Percentiles rank a stretch among this genome's conserved stretches.
These are phyloP conservation scores for Fusarium fracticaudum DNA, from an alignment of 2,329 filamentous ascomycete genomes.

Conservation along the genomic window DNA sequence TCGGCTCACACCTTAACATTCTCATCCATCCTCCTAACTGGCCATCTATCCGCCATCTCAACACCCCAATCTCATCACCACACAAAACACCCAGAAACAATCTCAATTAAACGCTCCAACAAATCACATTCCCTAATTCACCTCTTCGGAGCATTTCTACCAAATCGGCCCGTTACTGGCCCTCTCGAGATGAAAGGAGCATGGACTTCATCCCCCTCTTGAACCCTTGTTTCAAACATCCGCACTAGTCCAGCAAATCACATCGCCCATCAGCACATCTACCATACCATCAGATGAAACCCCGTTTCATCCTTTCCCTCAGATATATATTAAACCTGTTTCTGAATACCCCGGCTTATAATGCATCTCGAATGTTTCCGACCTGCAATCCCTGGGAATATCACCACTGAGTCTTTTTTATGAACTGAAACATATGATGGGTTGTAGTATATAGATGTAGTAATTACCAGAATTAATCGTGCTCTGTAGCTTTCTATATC, in stretches of 20 bases:
- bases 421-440: conserved; percentile 1
- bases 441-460: conserved; percentile 20
- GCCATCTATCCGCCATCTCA: neutral
- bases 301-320: conserved; percentile 31
- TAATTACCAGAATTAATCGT: neutral
- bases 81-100: neutral
- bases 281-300: conserved; percentile 5
- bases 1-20: neutral
- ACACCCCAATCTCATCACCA: neutral
- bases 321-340: conserved; percentile 29
- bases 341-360: conserved; percentile 3
- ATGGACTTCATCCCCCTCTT: conserved; percentile 6
- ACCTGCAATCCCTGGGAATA: neutral
- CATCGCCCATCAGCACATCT: neutral
- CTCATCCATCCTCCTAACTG: neutral
- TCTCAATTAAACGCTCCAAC: neutral
- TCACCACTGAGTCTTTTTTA: neutral
- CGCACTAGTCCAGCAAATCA: conserved; percentile 26
- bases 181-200: conserved; percentile 32
- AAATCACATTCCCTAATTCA: neutral
- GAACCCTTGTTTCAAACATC: conserved; percentile 27
- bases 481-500: neutral
- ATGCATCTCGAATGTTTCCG: conserved; percentile 16
- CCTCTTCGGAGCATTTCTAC: neutral
- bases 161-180: conserved; percentile 25